These are phyloP conservation scores for Ophiostoma sp. DNA, from an alignment of 2,329 filamentous ascomycete species.

Conservation along the genomic window DNA sequence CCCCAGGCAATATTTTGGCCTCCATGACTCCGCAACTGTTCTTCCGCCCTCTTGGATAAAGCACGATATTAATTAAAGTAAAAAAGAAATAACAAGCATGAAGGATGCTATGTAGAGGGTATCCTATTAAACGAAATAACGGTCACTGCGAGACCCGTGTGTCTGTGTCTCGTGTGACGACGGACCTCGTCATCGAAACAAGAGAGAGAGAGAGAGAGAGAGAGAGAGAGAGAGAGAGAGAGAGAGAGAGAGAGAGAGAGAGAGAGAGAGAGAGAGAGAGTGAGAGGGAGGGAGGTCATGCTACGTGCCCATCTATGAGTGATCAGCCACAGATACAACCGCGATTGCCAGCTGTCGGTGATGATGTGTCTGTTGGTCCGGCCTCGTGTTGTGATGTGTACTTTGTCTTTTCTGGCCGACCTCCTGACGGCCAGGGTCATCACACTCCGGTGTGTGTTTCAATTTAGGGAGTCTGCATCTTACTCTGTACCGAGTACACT, in stretches of 20 bases:
- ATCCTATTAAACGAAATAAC: background rate
- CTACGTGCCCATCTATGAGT: conserved; percentile 7
- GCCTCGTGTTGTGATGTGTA: background rate
- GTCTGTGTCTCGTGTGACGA: background rate
- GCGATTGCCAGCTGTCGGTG: conserved; percentile 11
- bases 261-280: too few species aligned
- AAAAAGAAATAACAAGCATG: background rate
- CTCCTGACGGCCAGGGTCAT: conserved; percentile 2
- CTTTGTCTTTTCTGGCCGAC: background rate
- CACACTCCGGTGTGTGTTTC: background rate
- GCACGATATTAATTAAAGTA: background rate
- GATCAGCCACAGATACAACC: background rate
- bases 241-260: too few species aligned
- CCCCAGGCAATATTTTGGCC: background rate
- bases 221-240: too few species aligned
- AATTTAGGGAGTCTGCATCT: background rate
- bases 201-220: too few species aligned
- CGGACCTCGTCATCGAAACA: conserved; percentile 2
- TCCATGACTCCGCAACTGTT: background rate
- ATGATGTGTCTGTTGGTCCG: conserved; percentile 8
- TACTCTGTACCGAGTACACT: background rate
- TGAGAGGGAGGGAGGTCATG: background rate
- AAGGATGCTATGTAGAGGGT: background rate
- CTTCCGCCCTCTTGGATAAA: background rate
- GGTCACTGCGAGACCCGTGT: conserved; percentile 9